phyloP scores from a whole-genome alignment of 352 stramenopile genomes.

The Globisporangium cederbergense region DNA sequence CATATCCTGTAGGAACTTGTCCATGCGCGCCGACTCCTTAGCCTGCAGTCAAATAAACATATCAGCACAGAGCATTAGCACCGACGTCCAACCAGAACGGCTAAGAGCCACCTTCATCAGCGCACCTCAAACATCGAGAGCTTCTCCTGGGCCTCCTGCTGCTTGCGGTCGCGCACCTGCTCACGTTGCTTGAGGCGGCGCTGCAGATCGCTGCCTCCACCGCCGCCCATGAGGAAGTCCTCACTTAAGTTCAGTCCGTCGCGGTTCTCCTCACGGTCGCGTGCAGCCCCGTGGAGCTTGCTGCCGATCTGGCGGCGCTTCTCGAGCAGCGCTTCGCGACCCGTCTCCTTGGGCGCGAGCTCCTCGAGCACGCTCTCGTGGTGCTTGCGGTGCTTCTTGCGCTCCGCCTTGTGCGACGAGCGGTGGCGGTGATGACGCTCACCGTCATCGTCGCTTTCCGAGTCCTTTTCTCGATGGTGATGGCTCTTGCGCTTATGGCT shows the following conservation, averaged over 20 bases:
- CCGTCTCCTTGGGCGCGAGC: slow-evolving; percentile 55
- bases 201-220: slow-evolving; percentile 28
- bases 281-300: slow-evolving; percentile 57
- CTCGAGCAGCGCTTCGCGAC: slow-evolving; percentile 58
- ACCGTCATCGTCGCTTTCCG: slow-evolving; percentile 25
- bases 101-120: not conserved
- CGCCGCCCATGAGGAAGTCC: slow-evolving; percentile 61
- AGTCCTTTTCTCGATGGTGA: slow-evolving; percentile 17
- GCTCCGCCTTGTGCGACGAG: slow-evolving; percentile 24
- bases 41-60: slow-evolving; percentile 26
- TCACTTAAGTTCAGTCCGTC: slow-evolving; percentile 71
- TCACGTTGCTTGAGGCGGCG: slow-evolving; percentile 36
- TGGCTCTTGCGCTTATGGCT: slow-evolving; percentile 3
- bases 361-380: slow-evolving; percentile 53
- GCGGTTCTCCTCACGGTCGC: slow-evolving; percentile 51
- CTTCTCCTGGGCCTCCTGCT: slow-evolving; percentile 39
- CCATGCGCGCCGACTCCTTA: slow-evolving; percentile 68
- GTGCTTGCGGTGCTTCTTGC: slow-evolving; percentile 36
- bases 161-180: slow-evolving; percentile 30
- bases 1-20: slow-evolving; percentile 76
- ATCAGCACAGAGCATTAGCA: not conserved
- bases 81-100: not conserved
- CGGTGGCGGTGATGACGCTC: slow-evolving; percentile 2
- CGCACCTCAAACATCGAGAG: slow-evolving; percentile 35
- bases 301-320: slow-evolving; percentile 41